Evolutionary conservation across 495 filamentous ascomycete genomes (phyloP).

Genomic region (Penicillium roqueforti): DNA sequence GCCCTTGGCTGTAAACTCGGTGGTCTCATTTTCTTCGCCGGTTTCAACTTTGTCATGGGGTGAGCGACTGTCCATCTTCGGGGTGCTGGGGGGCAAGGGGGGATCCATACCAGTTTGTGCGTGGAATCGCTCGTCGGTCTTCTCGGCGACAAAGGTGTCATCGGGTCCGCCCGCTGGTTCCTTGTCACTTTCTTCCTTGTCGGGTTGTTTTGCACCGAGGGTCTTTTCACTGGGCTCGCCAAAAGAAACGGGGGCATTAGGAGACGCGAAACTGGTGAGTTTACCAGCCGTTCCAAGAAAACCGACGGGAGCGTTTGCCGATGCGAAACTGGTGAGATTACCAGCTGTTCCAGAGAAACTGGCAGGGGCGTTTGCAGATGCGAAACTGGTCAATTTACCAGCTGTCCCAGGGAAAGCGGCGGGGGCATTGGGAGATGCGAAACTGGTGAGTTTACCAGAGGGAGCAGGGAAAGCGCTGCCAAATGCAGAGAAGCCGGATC

Average conservation of each 20-base stretch:
- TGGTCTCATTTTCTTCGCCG: constrained; percentile 64
- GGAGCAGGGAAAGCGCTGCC: constrained; percentile 49
- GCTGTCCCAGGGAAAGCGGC: constrained; percentile 35
- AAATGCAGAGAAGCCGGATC: constrained; percentile 49
- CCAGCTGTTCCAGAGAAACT: constrained; percentile 36
- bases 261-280: constrained; percentile 65
- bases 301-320: constrained; percentile 47
- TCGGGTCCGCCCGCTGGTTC: constrained; percentile 40
- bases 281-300: constrained; percentile 41
- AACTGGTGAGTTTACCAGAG: constrained; percentile 56
- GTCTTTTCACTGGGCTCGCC: constrained; percentile 55
- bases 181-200: constrained; percentile 39
- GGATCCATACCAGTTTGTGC: constrained; percentile 59
- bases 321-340: constrained; percentile 69
- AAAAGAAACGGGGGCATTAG: constrained; percentile 49
- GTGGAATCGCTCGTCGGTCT: constrained; percentile 63
- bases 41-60: constrained; percentile 57
- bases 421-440: constrained; percentile 60
- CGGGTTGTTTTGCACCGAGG: constrained; percentile 66
- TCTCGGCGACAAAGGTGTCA: constrained; percentile 47
- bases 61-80: constrained; percentile 7
- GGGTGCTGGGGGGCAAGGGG: not conserved
- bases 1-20: constrained; percentile 59
- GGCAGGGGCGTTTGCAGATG: constrained; percentile 54
- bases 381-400: constrained; percentile 65